phyloP scores from a whole-genome alignment of 2,329 filamentous ascomycete species.

The Cladosporium oxysporum region DNA sequence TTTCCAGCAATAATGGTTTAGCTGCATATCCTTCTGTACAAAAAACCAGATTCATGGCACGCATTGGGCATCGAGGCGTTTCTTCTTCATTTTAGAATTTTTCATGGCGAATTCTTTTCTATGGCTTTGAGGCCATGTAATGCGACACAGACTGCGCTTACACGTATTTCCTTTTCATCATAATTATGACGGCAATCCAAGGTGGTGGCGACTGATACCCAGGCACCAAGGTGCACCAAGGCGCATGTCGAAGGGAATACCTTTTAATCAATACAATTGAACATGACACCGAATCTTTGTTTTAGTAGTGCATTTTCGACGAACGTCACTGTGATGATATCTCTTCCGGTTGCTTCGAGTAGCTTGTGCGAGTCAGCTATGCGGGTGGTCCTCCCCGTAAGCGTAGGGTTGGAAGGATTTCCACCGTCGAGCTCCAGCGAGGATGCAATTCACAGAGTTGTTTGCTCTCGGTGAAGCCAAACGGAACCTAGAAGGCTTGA shows the following conservation, averaged over 20 bases:
- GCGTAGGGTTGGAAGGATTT: neutral
- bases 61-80: constrained; percentile 11
- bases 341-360: neutral
- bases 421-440: neutral
- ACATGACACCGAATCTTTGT: neutral
- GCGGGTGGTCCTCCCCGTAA: neutral
- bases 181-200: constrained; percentile 1
- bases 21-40: constrained; percentile 9
- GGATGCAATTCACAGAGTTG: neutral
- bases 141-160: constrained; percentile 15
- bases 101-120: constrained; percentile 5
- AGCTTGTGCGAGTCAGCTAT: neutral
- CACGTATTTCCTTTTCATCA: neutral
- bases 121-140: neutral
- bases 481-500: neutral
- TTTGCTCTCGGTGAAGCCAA: neutral
- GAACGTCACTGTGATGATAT: neutral
- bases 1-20: neutral
- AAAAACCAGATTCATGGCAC: constrained; percentile 1
- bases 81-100: neutral
- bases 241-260: neutral
- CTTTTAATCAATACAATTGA: neutral
- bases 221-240: neutral
- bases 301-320: neutral
- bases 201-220: neutral